Conservation (phyloP, 768 basidiomycete genomes). For the Tephrocybe sp. region DNA sequence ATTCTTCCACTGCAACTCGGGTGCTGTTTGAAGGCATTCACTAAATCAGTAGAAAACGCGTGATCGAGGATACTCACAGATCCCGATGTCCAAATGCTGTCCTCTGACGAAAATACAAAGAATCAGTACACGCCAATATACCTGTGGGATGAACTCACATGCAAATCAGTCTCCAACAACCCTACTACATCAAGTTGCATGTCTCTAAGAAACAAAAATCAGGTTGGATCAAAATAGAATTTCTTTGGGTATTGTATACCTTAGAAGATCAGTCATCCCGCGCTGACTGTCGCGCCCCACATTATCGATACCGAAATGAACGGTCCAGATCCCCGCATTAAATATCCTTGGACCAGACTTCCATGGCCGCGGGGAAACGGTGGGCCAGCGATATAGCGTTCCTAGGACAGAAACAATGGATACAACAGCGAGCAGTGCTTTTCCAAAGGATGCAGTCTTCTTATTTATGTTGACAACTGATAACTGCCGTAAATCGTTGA, state of each 20-base stretch:
- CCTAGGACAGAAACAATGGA: slow-evolving; percentile 48
- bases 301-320: slow-evolving; percentile 85
- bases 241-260: slow-evolving; percentile 18
- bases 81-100: slow-evolving; percentile 78
- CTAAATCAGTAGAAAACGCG: slow-evolving; percentile 2
- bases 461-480: not conserved
- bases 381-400: slow-evolving; percentile 54
- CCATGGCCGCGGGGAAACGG: slow-evolving; percentile 48
- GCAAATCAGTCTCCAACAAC: slow-evolving; percentile 81
- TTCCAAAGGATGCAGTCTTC: slow-evolving; percentile 23
- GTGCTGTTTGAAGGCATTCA: slow-evolving; percentile 44
- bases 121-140: not conserved
- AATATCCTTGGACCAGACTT: slow-evolving; percentile 65
- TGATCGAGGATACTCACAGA: slow-evolving; percentile 41
- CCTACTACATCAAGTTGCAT: slow-evolving; percentile 87
- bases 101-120: slow-evolving; percentile 23
- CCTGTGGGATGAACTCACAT: slow-evolving; percentile 46
- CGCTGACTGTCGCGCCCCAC: slow-evolving; percentile 71
- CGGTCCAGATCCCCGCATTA: slow-evolving; percentile 85
- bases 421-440: slow-evolving; percentile 33
- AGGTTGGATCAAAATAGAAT: not conserved
- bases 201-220: slow-evolving; percentile 41
- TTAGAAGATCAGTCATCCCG: slow-evolving; percentile 53
- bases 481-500: not conserved
- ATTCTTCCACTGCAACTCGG: slow-evolving; percentile 69